Evolutionary conservation across 2,329 filamentous ascomycete genomes (phyloP).

Genomic region (Zopfia rhizophila): DNA sequence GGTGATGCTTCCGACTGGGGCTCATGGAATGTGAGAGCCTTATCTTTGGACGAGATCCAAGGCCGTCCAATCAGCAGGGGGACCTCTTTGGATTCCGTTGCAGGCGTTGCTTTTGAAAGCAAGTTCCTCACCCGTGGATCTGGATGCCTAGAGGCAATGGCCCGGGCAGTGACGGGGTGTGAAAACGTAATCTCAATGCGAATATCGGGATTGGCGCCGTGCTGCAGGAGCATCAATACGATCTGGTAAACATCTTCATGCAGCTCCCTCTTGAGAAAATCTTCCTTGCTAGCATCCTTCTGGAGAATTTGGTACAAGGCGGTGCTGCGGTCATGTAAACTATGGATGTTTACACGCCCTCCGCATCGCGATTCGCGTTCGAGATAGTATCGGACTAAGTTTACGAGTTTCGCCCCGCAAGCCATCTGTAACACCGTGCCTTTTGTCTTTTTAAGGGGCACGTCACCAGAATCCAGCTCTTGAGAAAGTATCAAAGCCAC

Average conservation of each 20-base stretch:
- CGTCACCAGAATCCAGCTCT: slow-evolving; percentile 10
- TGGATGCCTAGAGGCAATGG: slow-evolving; percentile 11
- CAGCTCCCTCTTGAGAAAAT: slow-evolving; percentile 20
- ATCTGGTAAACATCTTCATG: slow-evolving; percentile 24
- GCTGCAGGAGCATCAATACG: slow-evolving; percentile 18
- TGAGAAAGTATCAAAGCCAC: slow-evolving; percentile 24
- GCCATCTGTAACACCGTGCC: slow-evolving; percentile 23
- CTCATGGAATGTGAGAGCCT: slow-evolving; percentile 2
- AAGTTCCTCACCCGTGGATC: slow-evolving; percentile 18
- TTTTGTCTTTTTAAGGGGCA: slow-evolving; percentile 1
- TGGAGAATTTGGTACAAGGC: slow-evolving; percentile 11
- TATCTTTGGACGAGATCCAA: slow-evolving; percentile 1
- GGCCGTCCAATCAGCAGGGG: slow-evolving; percentile 2
- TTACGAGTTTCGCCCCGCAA: slow-evolving; percentile 16
- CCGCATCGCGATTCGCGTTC: slow-evolving; percentile 4
- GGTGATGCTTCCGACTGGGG: not conserved
- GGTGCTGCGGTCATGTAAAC: slow-evolving; percentile 15
- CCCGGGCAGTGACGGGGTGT: slow-evolving; percentile 10
- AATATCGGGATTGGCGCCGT: slow-evolving; percentile 16
- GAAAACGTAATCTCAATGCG: not conserved
- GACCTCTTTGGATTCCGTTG: not conserved
- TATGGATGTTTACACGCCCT: slow-evolving; percentile 5
- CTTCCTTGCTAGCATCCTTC: slow-evolving; percentile 3
- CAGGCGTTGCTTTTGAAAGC: slow-evolving; percentile 1
- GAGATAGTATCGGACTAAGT: slow-evolving; percentile 22